Evolutionary conservation across 179 eudicot genomes (phyloP), one percentile per base, ranked within the genome.

Genomic region (Drosera spatulata): DNA sequence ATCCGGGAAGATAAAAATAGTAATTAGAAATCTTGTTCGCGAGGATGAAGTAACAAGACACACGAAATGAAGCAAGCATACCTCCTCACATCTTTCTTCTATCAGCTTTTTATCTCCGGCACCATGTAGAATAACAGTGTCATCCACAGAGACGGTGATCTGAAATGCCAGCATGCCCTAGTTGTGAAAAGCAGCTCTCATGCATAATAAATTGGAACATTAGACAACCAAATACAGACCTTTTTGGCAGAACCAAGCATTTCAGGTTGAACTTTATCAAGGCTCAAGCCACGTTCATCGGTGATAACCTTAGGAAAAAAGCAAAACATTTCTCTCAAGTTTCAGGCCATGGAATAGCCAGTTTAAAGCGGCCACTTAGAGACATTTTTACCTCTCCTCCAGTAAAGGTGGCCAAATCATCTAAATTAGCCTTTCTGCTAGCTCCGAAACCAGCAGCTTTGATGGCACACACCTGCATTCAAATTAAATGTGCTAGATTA

Each of bases 361-460:
- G 14, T 56, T 12, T 1, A 42, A 64, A 51, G 43, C 3, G 4
- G 15, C 43, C 61, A 55, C 52, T 45, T 38, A 54, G 47, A 61
- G 44, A 53, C 14, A 66, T 50, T 61, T 73, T 70, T 66, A 93
- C 99, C 96, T 93, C 93, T 72, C 82, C 99, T 65, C 99, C 95
- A n/a, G 95, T 86, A 71, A 93, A 88, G 62, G 84, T 65, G 45
- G 96, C 95, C 53, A 93, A 82, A 66, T 93, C 99, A 59, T 82
- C 91, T 40, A 93, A 63, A 78, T 77, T 86, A 58, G 96, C 88
- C 77, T 91, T 82, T 76, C 95, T 80, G 76, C 78, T 89, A 41
- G 89, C 99, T 63, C 99, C 99, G 74, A 93, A 93, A 38, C 99
- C 99, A 61, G 99, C 95, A 80, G 96, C 86, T 77, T 93, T 93